Base-by-base conservation (phyloP, 2,329 filamentous ascomycete genomes). In the Neodidymelliopsis sp. region DNA sequence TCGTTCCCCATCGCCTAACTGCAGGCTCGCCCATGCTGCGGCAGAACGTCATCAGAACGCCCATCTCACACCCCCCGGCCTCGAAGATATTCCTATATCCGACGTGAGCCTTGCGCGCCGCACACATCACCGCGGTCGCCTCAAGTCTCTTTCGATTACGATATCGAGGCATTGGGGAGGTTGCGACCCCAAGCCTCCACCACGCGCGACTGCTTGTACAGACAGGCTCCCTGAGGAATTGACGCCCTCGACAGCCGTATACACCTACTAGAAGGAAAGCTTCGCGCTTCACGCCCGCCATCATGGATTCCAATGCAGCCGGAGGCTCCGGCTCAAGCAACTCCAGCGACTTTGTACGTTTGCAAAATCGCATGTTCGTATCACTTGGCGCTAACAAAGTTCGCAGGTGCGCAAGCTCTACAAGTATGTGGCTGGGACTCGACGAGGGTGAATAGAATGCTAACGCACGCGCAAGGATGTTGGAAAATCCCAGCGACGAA, bases 361-460 rank as follows among this genome's bases (percentile, higher is more conserved):
- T 23, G 34, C 45, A 54, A 34, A 42, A 18, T 30, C 43, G 28
- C 29, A 29, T 6, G 11, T 18, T 22, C 1, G 9, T 12, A 20
- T 24, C 39, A 12, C 19, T 22, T 35, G 5, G 12, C 37, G 43
- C 66, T 72, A 54, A 70, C 57, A 35, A 41, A 45, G 33, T 5
- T 41, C 63, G 33, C 64, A 97, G 92, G 92, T 97, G 77, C 91
- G 93, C 80, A 97, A 97, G 78, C 81, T 97, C 60, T 97, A 97
- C 83, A 96, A 96, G 93, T 97, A 86, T 76, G 82, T 57, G 33
- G 23, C 18, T 31, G 18, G 18, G n/a, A 23, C 2, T 28, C 19
- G 16, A 35, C 24, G 11, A 25, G 46, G 35, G 40, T 37, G 19
- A 30, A 40, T 18, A 15, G 6, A 12, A 27, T 11, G 28, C 74